A percentile compares a stretch with the other conserved stretches of the same genome.
Conservation (phyloP, 2,329 filamentous ascomycete species). For the Ascochyta rabiei region DNA sequence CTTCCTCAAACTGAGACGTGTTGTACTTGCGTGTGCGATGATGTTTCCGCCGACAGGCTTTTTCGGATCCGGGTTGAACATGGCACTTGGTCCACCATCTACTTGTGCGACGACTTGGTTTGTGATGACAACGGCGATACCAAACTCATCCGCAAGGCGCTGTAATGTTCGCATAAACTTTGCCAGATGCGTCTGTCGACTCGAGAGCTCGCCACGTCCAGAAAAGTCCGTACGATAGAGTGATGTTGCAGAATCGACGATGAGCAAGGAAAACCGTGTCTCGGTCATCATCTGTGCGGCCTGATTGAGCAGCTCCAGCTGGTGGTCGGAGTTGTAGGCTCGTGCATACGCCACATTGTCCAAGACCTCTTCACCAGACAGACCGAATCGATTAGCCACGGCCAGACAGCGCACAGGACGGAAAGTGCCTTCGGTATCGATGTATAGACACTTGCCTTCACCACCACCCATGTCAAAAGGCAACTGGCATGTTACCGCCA, state of each 20-base stretch:
- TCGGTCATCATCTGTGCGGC: conserved; percentile 99
- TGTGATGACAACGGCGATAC: conserved; percentile 97
- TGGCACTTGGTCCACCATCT: conserved; percentile 91
- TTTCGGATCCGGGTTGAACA: conserved; percentile 99
- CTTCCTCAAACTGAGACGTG: conserved; percentile 92
- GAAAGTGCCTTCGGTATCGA: conserved; percentile 98
- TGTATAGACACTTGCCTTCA: conserved; percentile 97
- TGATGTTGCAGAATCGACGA: conserved; percentile 94
- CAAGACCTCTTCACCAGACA: conserved; percentile 94
- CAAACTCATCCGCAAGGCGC: conserved; percentile 79
- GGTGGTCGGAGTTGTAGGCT: conserved; percentile 98
- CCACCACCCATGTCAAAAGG: conserved; percentile 99
- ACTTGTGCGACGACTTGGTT: conserved; percentile 99
- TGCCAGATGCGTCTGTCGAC: conserved; percentile 83
- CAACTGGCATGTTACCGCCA: conserved; percentile 97
- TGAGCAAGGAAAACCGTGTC: conserved; percentile 91
- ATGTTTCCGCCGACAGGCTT: conserved; percentile 99
- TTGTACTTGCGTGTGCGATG: conserved; percentile 96
- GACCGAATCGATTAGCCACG: conserved; percentile 90
- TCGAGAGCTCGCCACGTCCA: conserved; percentile 95
- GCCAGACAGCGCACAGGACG: conserved; percentile 84
- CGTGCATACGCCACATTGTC: conserved; percentile 98
- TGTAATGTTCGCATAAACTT: conserved; percentile 89
- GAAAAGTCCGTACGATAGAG: conserved; percentile 96
- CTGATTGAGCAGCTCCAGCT: conserved; percentile 91